These are phyloP conservation scores for Hymenoscyphus salicellus DNA, from an alignment of 2,329 filamentous ascomycete genomes.

Conservation along the genomic window DNA sequence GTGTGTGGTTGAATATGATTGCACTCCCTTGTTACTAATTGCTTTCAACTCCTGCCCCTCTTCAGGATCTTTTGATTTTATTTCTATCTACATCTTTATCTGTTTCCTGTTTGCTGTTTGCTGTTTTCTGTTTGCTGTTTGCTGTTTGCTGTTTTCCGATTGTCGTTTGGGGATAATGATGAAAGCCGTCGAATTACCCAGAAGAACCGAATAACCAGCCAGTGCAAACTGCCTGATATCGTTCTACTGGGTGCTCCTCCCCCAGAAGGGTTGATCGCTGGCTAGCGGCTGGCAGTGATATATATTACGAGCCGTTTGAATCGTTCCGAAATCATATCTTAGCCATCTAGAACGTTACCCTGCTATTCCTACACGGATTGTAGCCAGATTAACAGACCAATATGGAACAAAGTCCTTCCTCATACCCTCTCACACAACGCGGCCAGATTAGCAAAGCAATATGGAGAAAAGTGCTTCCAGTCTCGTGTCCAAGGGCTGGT, in stretches of 20 bases:
- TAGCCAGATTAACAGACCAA: not conserved
- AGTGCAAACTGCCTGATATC: not conserved
- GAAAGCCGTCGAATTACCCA: not conserved
- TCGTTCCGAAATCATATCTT: not conserved
- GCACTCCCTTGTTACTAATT: no score
- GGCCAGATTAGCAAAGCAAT: conserved; percentile 12
- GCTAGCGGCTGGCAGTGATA: not conserved
- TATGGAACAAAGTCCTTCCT: not conserved
- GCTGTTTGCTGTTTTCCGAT: not conserved
- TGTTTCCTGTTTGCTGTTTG: not conserved
- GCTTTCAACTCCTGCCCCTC: no score
- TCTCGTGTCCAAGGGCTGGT: conserved; percentile 13
- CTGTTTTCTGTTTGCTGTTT: no score
- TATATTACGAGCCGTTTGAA: not conserved
- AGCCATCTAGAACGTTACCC: not conserved
- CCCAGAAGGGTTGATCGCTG: not conserved
- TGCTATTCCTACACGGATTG: not conserved
- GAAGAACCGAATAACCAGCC: not conserved
- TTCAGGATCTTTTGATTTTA: not conserved
- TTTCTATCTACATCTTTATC: not conserved
- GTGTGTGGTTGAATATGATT: no score
- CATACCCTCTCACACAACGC: not conserved
- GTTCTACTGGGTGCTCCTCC: not conserved
- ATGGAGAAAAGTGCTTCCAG: conserved; percentile 12
- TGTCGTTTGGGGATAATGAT: not conserved